These are phyloP conservation scores for Haberlea rhodopensis DNA, from an alignment of 257 asterid genomes.

Conservation along the genomic window DNA sequence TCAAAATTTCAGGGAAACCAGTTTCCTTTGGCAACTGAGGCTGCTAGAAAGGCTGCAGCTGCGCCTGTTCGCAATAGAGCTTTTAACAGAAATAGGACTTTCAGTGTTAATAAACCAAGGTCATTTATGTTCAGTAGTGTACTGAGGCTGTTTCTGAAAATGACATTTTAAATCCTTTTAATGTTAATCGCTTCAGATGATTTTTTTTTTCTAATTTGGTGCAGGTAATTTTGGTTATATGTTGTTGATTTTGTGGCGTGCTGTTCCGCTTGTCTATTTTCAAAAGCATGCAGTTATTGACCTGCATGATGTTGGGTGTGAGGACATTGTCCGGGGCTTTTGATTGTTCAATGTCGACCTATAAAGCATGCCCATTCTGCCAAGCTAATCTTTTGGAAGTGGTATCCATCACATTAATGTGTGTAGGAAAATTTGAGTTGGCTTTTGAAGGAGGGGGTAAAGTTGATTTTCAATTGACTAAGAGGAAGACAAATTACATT, in stretches of 20 bases:
- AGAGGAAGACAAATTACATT: conserved; percentile 12
- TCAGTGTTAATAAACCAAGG: conserved; percentile 64
- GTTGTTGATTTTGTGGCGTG: conserved; percentile 41
- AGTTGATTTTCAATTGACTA: conserved; percentile 15
- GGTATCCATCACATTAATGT: conserved; percentile 25
- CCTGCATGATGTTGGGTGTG: conserved; percentile 32
- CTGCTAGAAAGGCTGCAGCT: conserved; percentile 72
- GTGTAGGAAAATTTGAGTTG: conserved; percentile 22
- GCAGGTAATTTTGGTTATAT: conserved; percentile 73
- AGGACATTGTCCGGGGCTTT: conserved; percentile 21
- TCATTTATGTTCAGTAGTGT: conserved; percentile 25
- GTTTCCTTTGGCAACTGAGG: conserved; percentile 72
- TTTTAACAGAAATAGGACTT: conserved; percentile 44
- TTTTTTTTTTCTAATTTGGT: conserved; percentile 21
- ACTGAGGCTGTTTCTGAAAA: conserved; percentile 1
- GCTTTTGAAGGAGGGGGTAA: conserved; percentile 21
- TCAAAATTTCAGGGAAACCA: conserved; percentile 69
- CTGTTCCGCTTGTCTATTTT: conserved; percentile 32
- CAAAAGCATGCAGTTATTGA: conserved; percentile 29
- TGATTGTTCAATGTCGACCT: conserved; percentile 20
- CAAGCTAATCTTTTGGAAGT: conserved; percentile 25
- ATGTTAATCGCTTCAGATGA: neutral
- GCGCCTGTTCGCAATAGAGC: conserved; percentile 58
- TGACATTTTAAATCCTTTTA: neutral
- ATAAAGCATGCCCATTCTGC: conserved; percentile 22